These are phyloP conservation scores for Tremella mesenterica DNA, from an alignment of 768 basidiomycete genomes.

Conservation along the genomic window DNA sequence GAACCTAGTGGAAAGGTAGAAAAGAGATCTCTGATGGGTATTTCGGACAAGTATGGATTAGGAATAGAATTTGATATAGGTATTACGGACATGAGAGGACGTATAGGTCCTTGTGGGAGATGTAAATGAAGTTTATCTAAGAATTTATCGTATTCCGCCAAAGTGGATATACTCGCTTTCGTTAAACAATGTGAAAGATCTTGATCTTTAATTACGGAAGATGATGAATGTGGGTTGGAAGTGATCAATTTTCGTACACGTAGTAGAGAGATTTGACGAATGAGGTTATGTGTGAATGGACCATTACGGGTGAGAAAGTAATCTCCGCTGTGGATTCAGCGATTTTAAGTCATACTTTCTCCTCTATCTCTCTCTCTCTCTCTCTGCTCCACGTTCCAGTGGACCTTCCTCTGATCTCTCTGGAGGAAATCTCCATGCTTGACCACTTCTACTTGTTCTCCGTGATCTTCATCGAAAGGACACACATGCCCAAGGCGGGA, in stretches of 20 bases:
- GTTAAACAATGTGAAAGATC: conserved; percentile 79
- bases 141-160: conserved; percentile 74
- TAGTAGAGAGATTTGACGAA: conserved; percentile 76
- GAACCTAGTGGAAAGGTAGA: conserved; percentile 66
- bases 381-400: too few species aligned
- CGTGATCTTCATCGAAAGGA: too few species aligned
- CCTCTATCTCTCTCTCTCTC: neutral
- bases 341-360: too few species aligned
- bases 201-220: conserved; percentile 71
- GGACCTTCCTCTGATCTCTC: too few species aligned
- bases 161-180: conserved; percentile 78
- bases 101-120: conserved; percentile 70
- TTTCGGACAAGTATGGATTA: conserved; percentile 1
- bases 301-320: conserved; percentile 84
- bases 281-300: conserved; percentile 73
- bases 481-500: too few species aligned
- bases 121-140: conserved; percentile 65
- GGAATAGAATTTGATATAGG: conserved; percentile 3
- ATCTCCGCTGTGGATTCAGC: conserved; percentile 59
- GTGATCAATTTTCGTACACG: conserved; percentile 66
- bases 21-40: conserved; percentile 44
- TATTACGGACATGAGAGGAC: conserved; percentile 71
- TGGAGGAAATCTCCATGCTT: too few species aligned
- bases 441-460: too few species aligned
- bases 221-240: conserved; percentile 54